These are phyloP conservation scores for Piper betle DNA, from an alignment of 164 flowering plant genomes.

Conservation along the genomic window DNA sequence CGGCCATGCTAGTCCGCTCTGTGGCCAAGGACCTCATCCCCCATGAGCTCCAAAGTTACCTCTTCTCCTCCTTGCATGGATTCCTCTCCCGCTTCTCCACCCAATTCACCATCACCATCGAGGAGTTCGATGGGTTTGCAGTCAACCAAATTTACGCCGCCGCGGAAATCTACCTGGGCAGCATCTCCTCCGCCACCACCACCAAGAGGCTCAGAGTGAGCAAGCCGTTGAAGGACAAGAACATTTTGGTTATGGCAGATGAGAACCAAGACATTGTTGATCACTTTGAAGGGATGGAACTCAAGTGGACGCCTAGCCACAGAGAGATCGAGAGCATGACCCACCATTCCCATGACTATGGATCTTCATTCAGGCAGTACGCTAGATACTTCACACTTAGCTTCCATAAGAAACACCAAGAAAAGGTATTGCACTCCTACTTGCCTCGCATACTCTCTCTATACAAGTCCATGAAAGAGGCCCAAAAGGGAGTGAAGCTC, in stretches of 20 bases:
- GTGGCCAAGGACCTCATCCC: conserved; percentile 34
- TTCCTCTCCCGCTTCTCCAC: conserved; percentile 21
- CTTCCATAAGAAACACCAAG: conserved; percentile 25
- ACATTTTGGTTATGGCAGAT: conserved; percentile 3
- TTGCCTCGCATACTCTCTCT: conserved; percentile 20
- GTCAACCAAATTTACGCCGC: conserved; percentile 16
- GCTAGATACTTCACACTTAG: conserved; percentile 22
- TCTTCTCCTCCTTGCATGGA: conserved; percentile 13
- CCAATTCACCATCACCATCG: conserved; percentile 20
- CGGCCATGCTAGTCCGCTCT: conserved; percentile 30
- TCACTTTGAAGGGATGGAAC: conserved; percentile 6
- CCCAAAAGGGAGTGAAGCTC: conserved; percentile 23
- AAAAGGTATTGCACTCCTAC: conserved; percentile 19
- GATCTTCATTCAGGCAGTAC: conserved; percentile 7
- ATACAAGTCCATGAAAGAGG: conserved; percentile 15
- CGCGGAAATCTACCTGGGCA: conserved; percentile 12
- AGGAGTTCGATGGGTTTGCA: conserved; percentile 13
- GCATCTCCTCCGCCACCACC: conserved; percentile 2
- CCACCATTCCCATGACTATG: background rate
- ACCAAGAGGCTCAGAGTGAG: conserved; percentile 4
- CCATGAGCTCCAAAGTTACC: conserved; percentile 13
- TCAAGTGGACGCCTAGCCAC: conserved; percentile 6
- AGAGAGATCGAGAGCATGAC: background rate
- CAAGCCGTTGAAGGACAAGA: conserved; percentile 8
- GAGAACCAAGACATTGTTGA: conserved; percentile 9